A percentile compares a stretch with the other conserved stretches of the same genome.
Conservation (phyloP, 2,329 filamentous ascomycete genomes). For the Aphanocladium album region DNA sequence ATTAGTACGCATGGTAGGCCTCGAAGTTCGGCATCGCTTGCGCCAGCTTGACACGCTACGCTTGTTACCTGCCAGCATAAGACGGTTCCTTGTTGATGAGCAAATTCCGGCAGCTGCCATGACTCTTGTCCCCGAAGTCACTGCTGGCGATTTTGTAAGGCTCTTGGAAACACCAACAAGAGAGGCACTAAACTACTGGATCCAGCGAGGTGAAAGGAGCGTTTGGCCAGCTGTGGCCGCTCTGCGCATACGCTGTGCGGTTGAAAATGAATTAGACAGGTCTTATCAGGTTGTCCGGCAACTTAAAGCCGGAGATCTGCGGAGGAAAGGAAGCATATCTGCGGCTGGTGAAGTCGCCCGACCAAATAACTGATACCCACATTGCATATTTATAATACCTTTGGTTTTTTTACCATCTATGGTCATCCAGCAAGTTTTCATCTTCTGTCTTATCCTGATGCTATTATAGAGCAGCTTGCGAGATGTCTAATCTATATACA, state of each 20-base stretch:
- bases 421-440: neutral
- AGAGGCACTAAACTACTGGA: constrained; percentile 77
- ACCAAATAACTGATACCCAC: constrained; percentile 12
- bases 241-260: constrained; percentile 72
- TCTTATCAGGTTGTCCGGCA: constrained; percentile 76
- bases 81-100: constrained; percentile 78
- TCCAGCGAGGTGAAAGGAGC: constrained; percentile 73
- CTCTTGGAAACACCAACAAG: constrained; percentile 79
- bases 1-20: constrained; percentile 61
- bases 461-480: no score
- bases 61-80: constrained; percentile 62
- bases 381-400: neutral
- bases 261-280: constrained; percentile 83
- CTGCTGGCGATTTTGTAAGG: constrained; percentile 65
- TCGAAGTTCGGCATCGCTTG: constrained; percentile 76
- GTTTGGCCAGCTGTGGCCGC: constrained; percentile 89
- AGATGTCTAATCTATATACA: no score
- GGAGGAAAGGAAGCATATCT: constrained; percentile 40
- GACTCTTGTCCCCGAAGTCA: constrained; percentile 77
- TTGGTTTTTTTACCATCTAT: neutral
- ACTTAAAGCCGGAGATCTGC: constrained; percentile 47
- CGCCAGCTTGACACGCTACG: constrained; percentile 75
- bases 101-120: constrained; percentile 71
- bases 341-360: constrained; percentile 12
- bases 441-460: no score